Evolutionary conservation across 768 basidiomycete genomes (phyloP).

Genomic region (Dacryopinax primogenitus): DNA sequence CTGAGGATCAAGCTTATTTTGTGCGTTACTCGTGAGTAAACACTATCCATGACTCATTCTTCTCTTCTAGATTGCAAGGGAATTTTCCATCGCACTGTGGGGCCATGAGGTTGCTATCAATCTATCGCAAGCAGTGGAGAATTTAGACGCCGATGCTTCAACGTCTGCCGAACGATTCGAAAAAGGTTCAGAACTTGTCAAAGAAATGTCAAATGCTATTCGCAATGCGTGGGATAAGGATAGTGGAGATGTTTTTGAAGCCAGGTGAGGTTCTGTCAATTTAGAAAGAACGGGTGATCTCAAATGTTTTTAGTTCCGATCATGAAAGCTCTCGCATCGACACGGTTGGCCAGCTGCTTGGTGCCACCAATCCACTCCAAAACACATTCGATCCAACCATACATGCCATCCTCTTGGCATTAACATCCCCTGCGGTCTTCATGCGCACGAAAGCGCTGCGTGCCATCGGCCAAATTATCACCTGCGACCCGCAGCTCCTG

Average conservation of each 20-base stretch:
- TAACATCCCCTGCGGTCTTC: constrained; percentile 78
- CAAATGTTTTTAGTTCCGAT: constrained; percentile 38
- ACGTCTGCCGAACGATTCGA: not conserved
- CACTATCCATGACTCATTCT: not conserved
- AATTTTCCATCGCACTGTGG: constrained; percentile 64
- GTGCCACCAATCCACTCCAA: constrained; percentile 58
- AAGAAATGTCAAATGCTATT: constrained; percentile 48
- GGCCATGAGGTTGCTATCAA: constrained; percentile 71
- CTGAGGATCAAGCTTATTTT: constrained; percentile 69
- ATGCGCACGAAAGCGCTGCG: constrained; percentile 90
- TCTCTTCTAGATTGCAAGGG: constrained; percentile 56
- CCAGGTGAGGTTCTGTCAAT: constrained; percentile 43
- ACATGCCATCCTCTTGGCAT: constrained; percentile 57
- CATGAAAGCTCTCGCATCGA: constrained; percentile 61
- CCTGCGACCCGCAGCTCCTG: constrained; percentile 74
- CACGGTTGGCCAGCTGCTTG: constrained; percentile 58
- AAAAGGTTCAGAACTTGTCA: constrained; percentile 32
- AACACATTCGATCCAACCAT: constrained; percentile 77
- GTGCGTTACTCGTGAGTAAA: constrained; percentile 32
- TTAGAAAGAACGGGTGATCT: not conserved
- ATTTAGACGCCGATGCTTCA: constrained; percentile 16
- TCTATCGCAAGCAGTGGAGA: constrained; percentile 25
- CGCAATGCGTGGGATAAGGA: constrained; percentile 62
- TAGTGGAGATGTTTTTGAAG: constrained; percentile 63
- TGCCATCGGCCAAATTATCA: constrained; percentile 79